Evolutionary conservation across 495 filamentous ascomycete species (phyloP).

Genomic region (Aspergillus sclerotioniger): DNA sequence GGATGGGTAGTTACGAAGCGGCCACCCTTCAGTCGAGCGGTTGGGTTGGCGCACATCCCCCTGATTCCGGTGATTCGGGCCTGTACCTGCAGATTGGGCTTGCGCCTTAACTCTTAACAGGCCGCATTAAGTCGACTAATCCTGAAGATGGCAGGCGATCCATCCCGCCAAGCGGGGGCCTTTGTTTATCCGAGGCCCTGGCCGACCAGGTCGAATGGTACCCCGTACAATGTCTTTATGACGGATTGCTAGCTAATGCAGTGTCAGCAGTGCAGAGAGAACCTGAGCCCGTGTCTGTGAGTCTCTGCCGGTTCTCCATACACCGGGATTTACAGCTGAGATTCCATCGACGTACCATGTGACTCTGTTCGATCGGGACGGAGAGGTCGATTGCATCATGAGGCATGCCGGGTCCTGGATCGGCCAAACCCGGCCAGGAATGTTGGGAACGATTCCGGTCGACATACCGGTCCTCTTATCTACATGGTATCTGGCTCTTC

Average conservation of each 20-base stretch:
- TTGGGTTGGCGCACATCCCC: neutral
- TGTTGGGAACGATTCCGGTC: neutral
- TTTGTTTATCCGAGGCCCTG: neutral
- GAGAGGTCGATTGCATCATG: neutral
- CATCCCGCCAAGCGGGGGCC: neutral
- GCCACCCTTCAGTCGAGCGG: too few species aligned
- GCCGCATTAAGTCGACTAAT: neutral
- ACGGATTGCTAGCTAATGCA: too few species aligned
- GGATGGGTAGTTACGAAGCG: neutral
- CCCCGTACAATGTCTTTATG: too few species aligned
- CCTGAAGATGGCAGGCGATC: neutral
- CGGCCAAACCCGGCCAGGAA: neutral
- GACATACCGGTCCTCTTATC: neutral
- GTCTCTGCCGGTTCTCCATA: too few species aligned
- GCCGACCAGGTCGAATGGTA: neutral
- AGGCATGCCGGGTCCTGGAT: neutral
- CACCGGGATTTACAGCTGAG: too few species aligned
- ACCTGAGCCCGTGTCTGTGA: too few species aligned
- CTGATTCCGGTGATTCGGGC: constrained; percentile 4
- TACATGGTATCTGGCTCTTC: too few species aligned
- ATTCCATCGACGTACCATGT: neutral
- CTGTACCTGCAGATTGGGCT: constrained; percentile 2
- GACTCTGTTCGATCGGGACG: neutral
- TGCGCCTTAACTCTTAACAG: neutral
- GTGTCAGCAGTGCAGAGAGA: too few species aligned